Percentiles rank a stretch among this genome's conserved stretches.
Evolutionary conservation across 331 rosid species (phyloP).

Genomic region (Malus hybrid): DNA sequence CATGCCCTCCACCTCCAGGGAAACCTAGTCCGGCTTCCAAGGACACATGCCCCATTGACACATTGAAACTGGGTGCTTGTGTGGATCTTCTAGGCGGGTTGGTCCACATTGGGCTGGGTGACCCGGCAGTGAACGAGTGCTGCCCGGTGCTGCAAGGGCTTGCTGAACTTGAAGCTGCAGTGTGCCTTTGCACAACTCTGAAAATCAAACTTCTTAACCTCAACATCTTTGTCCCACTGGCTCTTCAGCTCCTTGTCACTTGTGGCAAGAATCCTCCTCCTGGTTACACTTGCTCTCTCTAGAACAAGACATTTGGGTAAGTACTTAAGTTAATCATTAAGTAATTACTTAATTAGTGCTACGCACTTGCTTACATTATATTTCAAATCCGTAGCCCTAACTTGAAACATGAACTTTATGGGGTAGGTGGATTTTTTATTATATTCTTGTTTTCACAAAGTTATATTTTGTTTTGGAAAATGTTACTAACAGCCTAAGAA

Average conservation of each 20-base stretch:
- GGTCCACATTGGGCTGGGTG: constrained; percentile 26
- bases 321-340: not conserved
- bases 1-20: not conserved
- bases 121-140: constrained; percentile 28
- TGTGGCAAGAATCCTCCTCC: constrained; percentile 46
- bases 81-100: constrained; percentile 31
- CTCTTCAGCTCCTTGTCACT: constrained; percentile 38
- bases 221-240: constrained; percentile 30
- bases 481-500: not conserved
- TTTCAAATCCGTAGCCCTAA: not conserved
- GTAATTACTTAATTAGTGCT: not conserved
- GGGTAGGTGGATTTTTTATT: not conserved
- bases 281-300: constrained; percentile 35
- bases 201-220: constrained; percentile 32
- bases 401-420: not conserved
- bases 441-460: not conserved
- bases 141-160: constrained; percentile 39
- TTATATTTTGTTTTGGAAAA: not conserved
- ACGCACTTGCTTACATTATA: not conserved
- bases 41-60: constrained; percentile 26
- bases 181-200: constrained; percentile 41
- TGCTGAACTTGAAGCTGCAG: constrained; percentile 35
- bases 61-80: constrained; percentile 29
- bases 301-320: not conserved
- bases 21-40: not conserved